Base-by-base conservation (phyloP, 2,329 filamentous ascomycete genomes). In the Epichloe hybrida region DNA sequence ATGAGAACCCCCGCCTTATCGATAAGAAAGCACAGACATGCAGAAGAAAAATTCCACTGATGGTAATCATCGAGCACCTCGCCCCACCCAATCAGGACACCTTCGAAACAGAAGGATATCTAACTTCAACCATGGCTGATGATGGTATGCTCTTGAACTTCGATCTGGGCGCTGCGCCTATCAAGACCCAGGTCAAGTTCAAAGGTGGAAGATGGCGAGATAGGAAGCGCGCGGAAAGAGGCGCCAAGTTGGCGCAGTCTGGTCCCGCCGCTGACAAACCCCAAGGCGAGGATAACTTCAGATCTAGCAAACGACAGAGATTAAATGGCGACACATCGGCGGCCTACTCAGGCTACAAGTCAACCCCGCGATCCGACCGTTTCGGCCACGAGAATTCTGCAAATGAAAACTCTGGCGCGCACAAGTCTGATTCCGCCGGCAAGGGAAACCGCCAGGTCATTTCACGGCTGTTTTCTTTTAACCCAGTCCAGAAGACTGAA, bases 81-180 rank as follows among this genome's bases (percentile, higher is more conserved):
- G 43, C 55, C 52, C 52, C 51, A 52, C 50, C 49, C 46, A 39
- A 34, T 11, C 39, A 49, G 15, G 20, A 36, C 27, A 36, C 38
- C 43, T 39, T 40, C 43, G 20, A 43, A 21, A 48, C 6, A 5
- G 46, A 43, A 41, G 35, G 38, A 12, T 12, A 40, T 20, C 40
- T 43, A 15, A 8, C 17, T 20, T 31, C 42, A 39, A 55, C 43
- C 54, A 96, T 97, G 90, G 87, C 87, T 48, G 90, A 97, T 72
- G 87, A 95, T 81, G 89, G 89, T 58, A 86, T 98, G 80, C 78
- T 96, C 52, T 74, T 97, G 64, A 97, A 97, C 61, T 96, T 97
- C 65, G 83, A 88, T 59, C 72, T 95, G 52, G 77, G 80, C 31
- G 81, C 87, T 54, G 77, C 72, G 17, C 77, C 84, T 12, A 65